Evolutionary conservation across 129 eudicot species (phyloP), one percentile per base, ranked within the genome.

Genomic region (Helianthus tuberosus): DNA sequence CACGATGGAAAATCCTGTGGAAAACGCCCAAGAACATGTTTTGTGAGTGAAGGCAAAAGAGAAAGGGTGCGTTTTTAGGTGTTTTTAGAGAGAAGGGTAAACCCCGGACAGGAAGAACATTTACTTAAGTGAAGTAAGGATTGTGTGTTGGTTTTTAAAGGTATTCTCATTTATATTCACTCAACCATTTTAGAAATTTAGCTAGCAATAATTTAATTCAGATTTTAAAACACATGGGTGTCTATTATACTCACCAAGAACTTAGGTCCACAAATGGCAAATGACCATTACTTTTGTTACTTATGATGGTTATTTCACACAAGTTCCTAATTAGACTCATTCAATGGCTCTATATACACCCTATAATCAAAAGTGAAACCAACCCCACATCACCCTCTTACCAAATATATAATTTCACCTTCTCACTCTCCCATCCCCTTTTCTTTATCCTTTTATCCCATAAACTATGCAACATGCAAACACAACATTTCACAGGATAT

Each of bases 321-420:
- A 57, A 17, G 55, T 72, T 82, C 48, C 77, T 73, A 83, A 36
- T 52, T 75, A 15, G 74, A 88, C 88, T 83, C 86, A 77, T 78
- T 83, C 88, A 85, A 85, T 59, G 78, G 52, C 74, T 72, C 25
- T 14, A 59, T 78, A 59, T 69, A 54, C 75, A 68, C 88, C 95
- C 58, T 70, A 81, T 74, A 47, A 72, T 59, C 41, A 52, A 68
- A 52, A 64, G 51, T 64, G 50, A 73, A 79, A 79, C 73, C 69
- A 84, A 75, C 66, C 59, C 68, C 82, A 82, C 83, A 12, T 73
- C 72, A 69, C 41, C 72, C 14, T 50, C 64, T 71, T 78, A 39
- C 82, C 82, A 79, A 72, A 72, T 79, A 72, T 72, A 72, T 43
- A 43, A 43, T 79, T 79, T 73, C 46, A 72, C 53, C 61, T 75